Conservation (phyloP, 208 protist genomes). For the Trypanosoma caninum region DNA sequence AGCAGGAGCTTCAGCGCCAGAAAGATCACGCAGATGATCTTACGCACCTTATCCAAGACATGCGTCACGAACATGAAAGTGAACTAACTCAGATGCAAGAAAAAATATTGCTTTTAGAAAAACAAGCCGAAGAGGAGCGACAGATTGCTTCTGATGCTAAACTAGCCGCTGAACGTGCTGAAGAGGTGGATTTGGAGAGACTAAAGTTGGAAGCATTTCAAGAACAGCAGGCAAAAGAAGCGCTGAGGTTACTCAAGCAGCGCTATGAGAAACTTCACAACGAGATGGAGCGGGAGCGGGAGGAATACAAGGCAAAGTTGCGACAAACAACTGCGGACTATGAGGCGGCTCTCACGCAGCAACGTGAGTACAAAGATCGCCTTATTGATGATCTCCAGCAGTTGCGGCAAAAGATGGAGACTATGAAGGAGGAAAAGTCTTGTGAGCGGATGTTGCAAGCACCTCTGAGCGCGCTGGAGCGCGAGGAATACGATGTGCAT, state of each 20-base stretch:
- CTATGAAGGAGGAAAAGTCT: not conserved
- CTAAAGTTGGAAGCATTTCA: slow-evolving; percentile 17
- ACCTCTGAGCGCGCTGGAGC: slow-evolving; percentile 2
- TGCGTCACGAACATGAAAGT: slow-evolving; percentile 10
- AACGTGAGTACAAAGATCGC: slow-evolving; percentile 16
- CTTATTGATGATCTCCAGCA: slow-evolving; percentile 4
- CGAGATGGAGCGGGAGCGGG: slow-evolving; percentile 9
- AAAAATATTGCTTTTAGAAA: slow-evolving; percentile 34
- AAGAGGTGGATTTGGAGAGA: slow-evolving; percentile 13
- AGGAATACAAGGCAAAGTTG: slow-evolving; percentile 1
- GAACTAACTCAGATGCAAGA: slow-evolving; percentile 38
- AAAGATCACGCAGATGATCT: slow-evolving; percentile 9
- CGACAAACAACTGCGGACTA: slow-evolving; percentile 6
- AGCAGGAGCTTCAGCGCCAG: slow-evolving; percentile 21
- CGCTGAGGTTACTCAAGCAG: slow-evolving; percentile 20
- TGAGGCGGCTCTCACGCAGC: slow-evolving; percentile 16
- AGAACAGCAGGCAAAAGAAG: slow-evolving; percentile 20
- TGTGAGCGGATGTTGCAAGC: slow-evolving; percentile 1
- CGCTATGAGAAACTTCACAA: slow-evolving; percentile 18
- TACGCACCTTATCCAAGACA: slow-evolving; percentile 6
- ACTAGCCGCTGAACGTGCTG: slow-evolving; percentile 18
- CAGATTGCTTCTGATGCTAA: slow-evolving; percentile 35
- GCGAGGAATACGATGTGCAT: slow-evolving; percentile 3
- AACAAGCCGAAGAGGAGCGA: slow-evolving; percentile 36
- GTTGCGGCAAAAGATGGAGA: slow-evolving; percentile 3